Conservation (phyloP, 1,284 basidiomycete genomes). For the Ustilago nuda region DNA sequence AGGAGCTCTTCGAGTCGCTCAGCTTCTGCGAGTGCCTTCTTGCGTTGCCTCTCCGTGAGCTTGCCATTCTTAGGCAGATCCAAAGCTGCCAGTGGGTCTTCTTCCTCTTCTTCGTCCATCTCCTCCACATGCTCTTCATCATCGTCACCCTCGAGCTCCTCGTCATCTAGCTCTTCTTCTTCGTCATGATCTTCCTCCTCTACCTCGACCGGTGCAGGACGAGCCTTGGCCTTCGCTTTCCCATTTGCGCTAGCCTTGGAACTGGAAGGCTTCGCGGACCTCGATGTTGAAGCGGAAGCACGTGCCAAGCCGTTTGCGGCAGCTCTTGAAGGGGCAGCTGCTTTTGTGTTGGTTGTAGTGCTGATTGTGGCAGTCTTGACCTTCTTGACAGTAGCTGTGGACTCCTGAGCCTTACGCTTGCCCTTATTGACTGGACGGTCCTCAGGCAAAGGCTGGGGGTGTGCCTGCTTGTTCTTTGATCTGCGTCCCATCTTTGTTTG, state of each 20-base stretch:
- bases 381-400: slow-evolving; percentile 53
- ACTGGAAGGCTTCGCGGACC: slow-evolving; percentile 43
- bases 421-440: slow-evolving; percentile 69
- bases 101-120: slow-evolving; percentile 39
- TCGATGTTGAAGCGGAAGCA: slow-evolving; percentile 70
- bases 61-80: slow-evolving; percentile 62
- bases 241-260: slow-evolving; percentile 21
- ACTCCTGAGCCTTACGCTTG: slow-evolving; percentile 69
- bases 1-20: slow-evolving; percentile 67
- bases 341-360: slow-evolving; percentile 11
- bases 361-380: slow-evolving; percentile 33
- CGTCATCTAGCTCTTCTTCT: slow-evolving; percentile 71
- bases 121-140: slow-evolving; percentile 66
- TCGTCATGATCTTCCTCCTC: slow-evolving; percentile 66
- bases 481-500: slow-evolving; percentile 80
- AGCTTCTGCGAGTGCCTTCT: slow-evolving; percentile 66
- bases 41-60: slow-evolving; percentile 62
- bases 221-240: slow-evolving; percentile 35
- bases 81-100: slow-evolving; percentile 47
- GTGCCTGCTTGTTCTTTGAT: slow-evolving; percentile 87
- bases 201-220: slow-evolving; percentile 14
- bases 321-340: slow-evolving; percentile 19
- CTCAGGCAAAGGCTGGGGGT: slow-evolving; percentile 77
- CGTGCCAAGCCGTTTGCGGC: slow-evolving; percentile 49
- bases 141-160: slow-evolving; percentile 50